These are phyloP conservation scores for Neurospora intermedia DNA, from an alignment of 495 filamentous ascomycete species.

Conservation along the genomic window DNA sequence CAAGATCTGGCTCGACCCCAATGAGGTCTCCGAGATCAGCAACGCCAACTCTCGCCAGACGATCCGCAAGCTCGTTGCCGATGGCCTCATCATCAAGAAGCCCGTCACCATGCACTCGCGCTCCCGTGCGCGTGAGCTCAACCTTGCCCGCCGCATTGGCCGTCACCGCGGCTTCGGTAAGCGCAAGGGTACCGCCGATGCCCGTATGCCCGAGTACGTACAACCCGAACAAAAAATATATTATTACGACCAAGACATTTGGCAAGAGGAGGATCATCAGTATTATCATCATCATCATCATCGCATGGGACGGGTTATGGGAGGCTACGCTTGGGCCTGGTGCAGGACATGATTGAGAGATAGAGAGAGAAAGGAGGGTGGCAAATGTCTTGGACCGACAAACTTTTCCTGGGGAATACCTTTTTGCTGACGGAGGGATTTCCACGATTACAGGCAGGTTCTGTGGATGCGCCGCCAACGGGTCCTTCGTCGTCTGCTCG, in stretches of 20 bases:
- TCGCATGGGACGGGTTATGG: neutral
- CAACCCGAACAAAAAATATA: neutral
- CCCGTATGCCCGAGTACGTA: conserved; percentile 95
- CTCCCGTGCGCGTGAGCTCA: conserved; percentile 83
- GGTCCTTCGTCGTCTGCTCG: conserved; percentile 94
- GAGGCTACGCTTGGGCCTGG: neutral
- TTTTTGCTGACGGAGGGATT: conserved; percentile 18
- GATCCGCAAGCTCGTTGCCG: conserved; percentile 98
- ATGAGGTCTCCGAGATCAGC: conserved; percentile 97
- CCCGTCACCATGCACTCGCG: conserved; percentile 99
- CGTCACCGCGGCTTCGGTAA: conserved; percentile 98
- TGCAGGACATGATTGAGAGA: neutral
- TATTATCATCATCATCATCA: neutral
- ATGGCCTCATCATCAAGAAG: conserved; percentile 99
- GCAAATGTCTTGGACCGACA: neutral
- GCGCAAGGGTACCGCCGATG: conserved; percentile 99
- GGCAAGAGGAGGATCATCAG: neutral
- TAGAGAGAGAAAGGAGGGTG: neutral
- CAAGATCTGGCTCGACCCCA: conserved; percentile 99
- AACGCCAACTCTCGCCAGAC: conserved; percentile 99
- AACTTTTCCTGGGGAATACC: neutral
- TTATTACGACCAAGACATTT: conserved; percentile 1
- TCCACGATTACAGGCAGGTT: conserved; percentile 56
- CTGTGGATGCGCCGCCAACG: conserved; percentile 99
- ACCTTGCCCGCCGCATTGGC: conserved; percentile 78